Conservation (phyloP, 148 eudicot species). For the Mesembryanthemum crystallinum region DNA sequence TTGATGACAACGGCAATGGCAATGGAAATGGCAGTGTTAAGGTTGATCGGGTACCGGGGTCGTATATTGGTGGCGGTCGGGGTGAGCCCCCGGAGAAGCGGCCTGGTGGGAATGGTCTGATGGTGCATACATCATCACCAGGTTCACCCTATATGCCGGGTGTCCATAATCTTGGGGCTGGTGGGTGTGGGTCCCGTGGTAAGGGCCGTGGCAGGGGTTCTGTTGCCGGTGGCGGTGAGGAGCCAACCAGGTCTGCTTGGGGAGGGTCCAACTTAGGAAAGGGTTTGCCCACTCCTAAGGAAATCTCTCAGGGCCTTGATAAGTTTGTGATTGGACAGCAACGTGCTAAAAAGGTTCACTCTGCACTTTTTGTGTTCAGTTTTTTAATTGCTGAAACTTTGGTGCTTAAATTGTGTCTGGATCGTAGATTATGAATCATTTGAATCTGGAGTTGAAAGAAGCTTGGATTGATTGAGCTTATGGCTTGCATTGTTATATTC, state of each 20-base stretch:
- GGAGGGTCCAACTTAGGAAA: constrained; percentile 72
- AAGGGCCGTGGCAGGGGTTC: constrained; percentile 36
- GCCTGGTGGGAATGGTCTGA: constrained; percentile 51
- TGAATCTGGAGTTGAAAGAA: no score
- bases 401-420: neutral
- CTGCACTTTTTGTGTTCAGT: constrained; percentile 18
- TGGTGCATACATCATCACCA: constrained; percentile 63
- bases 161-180: constrained; percentile 37
- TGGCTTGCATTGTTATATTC: no score
- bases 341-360: constrained; percentile 82
- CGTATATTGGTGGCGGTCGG: constrained; percentile 27
- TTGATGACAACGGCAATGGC: neutral
- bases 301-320: constrained; percentile 70
- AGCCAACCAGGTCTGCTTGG: constrained; percentile 28
- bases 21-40: neutral
- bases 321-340: constrained; percentile 78
- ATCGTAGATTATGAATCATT: no score
- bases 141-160: constrained; percentile 76
- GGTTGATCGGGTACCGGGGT: no score
- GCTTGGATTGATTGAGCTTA: no score
- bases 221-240: constrained; percentile 2
- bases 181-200: constrained; percentile 26
- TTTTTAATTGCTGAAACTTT: neutral
- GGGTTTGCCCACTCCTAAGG: constrained; percentile 76
- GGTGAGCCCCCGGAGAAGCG: constrained; percentile 52